phyloP scores from a whole-genome alignment of 768 basidiomycete species.

The Pleurotus salmoneostramineus region DNA sequence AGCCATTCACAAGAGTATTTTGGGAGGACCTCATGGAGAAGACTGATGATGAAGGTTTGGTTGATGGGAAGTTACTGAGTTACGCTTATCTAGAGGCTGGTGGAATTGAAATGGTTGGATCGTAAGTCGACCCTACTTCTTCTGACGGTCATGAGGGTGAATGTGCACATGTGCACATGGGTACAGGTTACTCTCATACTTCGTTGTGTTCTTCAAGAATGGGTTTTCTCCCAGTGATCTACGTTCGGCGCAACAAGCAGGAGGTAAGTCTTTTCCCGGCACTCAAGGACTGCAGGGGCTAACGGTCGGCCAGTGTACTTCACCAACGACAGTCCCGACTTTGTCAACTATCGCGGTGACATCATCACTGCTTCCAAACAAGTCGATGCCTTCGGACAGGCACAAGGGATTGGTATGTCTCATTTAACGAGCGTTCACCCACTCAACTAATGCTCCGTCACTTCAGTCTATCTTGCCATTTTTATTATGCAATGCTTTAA shows the following conservation, averaged over 20 bases:
- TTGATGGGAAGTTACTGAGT: conserved; percentile 58
- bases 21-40: conserved; percentile 56
- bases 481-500: conserved; percentile 72
- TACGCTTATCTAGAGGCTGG: conserved; percentile 68
- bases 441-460: neutral
- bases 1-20: conserved; percentile 53
- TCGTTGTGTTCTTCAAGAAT: conserved; percentile 59
- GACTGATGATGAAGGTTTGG: conserved; percentile 54
- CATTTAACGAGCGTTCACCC: neutral
- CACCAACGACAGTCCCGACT: conserved; percentile 43
- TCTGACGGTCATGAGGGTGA: neutral
- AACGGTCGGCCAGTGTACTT: conserved; percentile 37
- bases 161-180: neutral
- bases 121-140: conserved; percentile 29
- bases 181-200: conserved; percentile 54
- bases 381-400: conserved; percentile 54
- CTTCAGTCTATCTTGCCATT: conserved; percentile 54
- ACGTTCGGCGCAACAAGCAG: conserved; percentile 39
- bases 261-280: conserved; percentile 11
- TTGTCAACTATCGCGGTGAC: conserved; percentile 50
- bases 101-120: conserved; percentile 52
- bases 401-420: conserved; percentile 53
- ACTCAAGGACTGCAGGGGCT: neutral
- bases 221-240: conserved; percentile 62
- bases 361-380: conserved; percentile 41